Conservation (phyloP, 495 filamentous ascomycete species). For the Immersiella caudata region DNA sequence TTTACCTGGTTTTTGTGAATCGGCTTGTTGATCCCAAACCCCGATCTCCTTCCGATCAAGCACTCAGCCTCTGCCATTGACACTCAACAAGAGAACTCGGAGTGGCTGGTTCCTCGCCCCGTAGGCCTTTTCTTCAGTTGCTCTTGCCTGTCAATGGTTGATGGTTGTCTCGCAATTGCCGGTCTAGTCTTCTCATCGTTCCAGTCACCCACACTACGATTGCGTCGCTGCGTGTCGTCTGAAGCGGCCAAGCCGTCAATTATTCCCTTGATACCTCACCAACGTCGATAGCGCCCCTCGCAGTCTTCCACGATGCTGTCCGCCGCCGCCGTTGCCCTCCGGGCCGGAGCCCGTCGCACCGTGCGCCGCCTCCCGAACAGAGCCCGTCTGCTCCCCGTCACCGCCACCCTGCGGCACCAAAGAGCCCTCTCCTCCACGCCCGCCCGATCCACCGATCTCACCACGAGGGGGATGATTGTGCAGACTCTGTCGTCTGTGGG, state of each 20-base stretch:
- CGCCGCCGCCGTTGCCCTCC: constrained; percentile 42
- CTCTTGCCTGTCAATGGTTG: constrained; percentile 33
- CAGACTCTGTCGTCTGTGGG: constrained; percentile 95
- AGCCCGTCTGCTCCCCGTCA: constrained; percentile 33
- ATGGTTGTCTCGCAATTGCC: constrained; percentile 30
- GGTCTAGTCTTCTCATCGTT: constrained; percentile 22
- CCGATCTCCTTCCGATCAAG: constrained; percentile 25
- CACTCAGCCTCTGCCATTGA: constrained; percentile 27
- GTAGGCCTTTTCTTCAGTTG: constrained; percentile 16
- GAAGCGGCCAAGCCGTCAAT: not conserved
- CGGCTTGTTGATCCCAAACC: constrained; percentile 23
- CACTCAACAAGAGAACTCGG: constrained; percentile 26
- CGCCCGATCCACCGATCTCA: constrained; percentile 48
- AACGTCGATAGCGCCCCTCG: not conserved
- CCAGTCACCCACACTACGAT: not conserved
- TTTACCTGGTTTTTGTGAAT: constrained; percentile 24
- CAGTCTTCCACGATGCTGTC: constrained; percentile 37
- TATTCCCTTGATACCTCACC: not conserved
- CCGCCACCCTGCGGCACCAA: constrained; percentile 27
- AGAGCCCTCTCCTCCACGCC: constrained; percentile 41
- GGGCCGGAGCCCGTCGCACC: constrained; percentile 49
- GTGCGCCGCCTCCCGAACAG: constrained; percentile 39
- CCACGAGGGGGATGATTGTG: constrained; percentile 85
- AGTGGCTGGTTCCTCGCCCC: constrained; percentile 26
- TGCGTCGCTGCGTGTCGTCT: not conserved